phyloP scores from a whole-genome alignment of 192 early-diverging fungal genomes.

The Funneliformis mosseae region DNA sequence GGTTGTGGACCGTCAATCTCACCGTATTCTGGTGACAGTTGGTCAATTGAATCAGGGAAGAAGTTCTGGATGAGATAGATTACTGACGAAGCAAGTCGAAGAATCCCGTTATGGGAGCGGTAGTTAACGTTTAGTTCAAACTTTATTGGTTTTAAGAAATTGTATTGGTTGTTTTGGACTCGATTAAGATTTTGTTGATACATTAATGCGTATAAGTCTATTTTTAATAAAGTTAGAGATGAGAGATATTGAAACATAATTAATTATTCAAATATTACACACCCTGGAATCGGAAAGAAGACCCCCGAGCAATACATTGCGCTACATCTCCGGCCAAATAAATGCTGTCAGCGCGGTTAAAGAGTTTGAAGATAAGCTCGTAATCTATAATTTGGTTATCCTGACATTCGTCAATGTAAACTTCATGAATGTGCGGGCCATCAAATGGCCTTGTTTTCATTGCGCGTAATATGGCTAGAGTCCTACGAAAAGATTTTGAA shows the following conservation, averaged over 20 bases:
- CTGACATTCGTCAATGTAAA: constrained; percentile 25
- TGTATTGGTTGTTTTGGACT: neutral
- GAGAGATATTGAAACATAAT: neutral
- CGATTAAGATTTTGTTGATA: constrained; percentile 6
- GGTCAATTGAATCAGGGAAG: constrained; percentile 23
- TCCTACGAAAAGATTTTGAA: neutral
- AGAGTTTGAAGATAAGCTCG: too few species aligned
- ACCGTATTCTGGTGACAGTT: neutral
- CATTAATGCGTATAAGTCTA: neutral
- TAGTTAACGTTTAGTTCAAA: constrained; percentile 22
- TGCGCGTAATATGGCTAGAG: neutral
- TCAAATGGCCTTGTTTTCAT: neutral
- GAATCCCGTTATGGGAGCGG: constrained; percentile 18
- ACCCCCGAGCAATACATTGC: constrained; percentile 20
- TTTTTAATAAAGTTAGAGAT: neutral
- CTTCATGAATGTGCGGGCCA: constrained; percentile 10
- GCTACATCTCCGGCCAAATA: constrained; percentile 24
- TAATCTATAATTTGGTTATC: too few species aligned
- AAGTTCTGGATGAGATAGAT: neutral
- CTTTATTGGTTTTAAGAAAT: neutral
- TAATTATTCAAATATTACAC: neutral
- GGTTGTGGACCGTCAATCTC: constrained; percentile 20
- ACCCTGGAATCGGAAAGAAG: constrained; percentile 22
- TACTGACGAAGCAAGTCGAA: neutral
- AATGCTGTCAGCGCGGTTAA: neutral